Conservation (phyloP, 106 monocot species). For the Narthecium ossifragum region DNA sequence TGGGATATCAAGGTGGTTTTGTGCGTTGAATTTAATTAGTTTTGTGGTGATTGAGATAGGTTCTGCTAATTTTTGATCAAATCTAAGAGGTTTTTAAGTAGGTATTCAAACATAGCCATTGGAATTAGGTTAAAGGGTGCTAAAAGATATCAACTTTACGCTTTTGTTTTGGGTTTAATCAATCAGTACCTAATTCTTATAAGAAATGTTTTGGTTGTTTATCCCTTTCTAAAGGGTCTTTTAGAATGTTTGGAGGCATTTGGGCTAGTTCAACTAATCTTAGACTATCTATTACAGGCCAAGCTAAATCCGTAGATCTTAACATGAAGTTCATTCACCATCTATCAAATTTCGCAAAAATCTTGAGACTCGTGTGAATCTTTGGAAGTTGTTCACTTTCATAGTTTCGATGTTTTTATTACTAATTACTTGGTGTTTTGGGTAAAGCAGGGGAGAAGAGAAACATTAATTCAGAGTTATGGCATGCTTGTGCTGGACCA, state of each 20-base stretch:
- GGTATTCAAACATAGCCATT: too few relatives aligned
- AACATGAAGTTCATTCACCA: neutral
- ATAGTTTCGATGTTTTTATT: neutral
- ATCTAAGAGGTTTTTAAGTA: too few relatives aligned
- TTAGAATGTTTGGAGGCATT: too few relatives aligned
- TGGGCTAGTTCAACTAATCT: neutral
- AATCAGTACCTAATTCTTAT: too few relatives aligned
- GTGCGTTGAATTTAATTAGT: neutral
- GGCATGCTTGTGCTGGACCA: conserved; percentile 97
- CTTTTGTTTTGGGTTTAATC: too few relatives aligned
- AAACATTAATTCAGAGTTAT: conserved; percentile 75
- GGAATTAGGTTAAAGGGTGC: too few relatives aligned
- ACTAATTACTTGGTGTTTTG: neutral
- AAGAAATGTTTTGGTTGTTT: too few relatives aligned
- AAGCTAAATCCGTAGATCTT: neutral
- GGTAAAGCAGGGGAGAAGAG: conserved; percentile 60
- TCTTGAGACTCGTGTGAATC: neutral
- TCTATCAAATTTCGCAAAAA: neutral
- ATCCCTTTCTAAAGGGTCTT: too few relatives aligned
- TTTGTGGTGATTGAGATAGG: neutral
- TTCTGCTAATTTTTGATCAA: too few relatives aligned
- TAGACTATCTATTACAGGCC: neutral
- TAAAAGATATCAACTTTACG: too few relatives aligned
- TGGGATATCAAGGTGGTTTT: neutral
- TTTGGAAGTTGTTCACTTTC: neutral